These are phyloP conservation scores for Corrigiola litoralis DNA, from an alignment of 179 eudicot genomes.

Conservation along the genomic window DNA sequence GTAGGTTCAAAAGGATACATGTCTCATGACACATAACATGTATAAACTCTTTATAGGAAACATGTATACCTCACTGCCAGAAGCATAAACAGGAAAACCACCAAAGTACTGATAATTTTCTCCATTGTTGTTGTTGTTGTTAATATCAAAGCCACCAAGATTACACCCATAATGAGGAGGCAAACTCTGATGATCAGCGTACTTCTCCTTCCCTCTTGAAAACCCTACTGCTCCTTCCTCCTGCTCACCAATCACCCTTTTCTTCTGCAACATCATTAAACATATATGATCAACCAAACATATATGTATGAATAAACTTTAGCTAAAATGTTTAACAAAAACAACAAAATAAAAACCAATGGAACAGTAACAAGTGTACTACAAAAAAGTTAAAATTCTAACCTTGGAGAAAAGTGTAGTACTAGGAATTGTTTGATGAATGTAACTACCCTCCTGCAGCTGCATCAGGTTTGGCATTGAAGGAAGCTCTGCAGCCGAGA, in stretches of 20 bases:
- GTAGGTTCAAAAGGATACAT: too few relatives aligned
- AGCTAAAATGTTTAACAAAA: neutral
- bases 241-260: constrained; percentile 31
- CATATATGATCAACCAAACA: neutral
- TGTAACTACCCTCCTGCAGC: too few relatives aligned
- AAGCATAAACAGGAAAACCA: neutral
- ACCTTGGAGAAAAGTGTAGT: constrained; percentile 18
- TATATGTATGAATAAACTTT: too few relatives aligned
- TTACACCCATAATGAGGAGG: constrained; percentile 12
- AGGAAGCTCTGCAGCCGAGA: constrained; percentile 55
- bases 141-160: constrained; percentile 28
- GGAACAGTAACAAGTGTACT: constrained; percentile 7
- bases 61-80: constrained; percentile 24
- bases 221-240: constrained; percentile 16
- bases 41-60: neutral
- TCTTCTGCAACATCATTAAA: constrained; percentile 34
- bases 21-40: too few relatives aligned
- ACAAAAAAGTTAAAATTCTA: neutral
- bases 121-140: neutral
- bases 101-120: constrained; percentile 3
- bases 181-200: constrained; percentile 1
- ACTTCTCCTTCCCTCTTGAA: constrained; percentile 16
- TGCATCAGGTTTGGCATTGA: constrained; percentile 41
- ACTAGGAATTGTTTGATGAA: neutral
- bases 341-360: neutral